Conservation (phyloP, 1,284 basidiomycete species). For the Cutaneotrichosporon cutaneum region DNA sequence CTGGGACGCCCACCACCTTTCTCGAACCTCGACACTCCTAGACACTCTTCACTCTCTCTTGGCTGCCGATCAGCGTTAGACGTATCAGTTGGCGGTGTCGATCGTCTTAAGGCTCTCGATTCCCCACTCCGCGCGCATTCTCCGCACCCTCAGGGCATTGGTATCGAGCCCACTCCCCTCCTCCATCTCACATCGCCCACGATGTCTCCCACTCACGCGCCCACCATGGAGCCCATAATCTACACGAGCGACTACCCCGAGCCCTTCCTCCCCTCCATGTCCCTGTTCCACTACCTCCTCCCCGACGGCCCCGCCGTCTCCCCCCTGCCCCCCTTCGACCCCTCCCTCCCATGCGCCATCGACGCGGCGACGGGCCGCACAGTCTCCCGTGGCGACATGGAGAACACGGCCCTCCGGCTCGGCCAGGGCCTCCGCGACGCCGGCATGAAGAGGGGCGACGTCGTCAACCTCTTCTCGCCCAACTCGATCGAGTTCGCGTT, state of each 20-base stretch:
- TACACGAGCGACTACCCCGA: slow-evolving; percentile 13
- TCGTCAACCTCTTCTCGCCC: slow-evolving; percentile 45
- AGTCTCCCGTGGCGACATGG: slow-evolving; percentile 61
- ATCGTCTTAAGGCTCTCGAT: too few species aligned
- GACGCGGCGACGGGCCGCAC: slow-evolving; percentile 63
- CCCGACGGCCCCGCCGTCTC: slow-evolving; percentile 8
- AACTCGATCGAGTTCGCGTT: slow-evolving; percentile 67
- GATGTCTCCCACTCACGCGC: too few species aligned
- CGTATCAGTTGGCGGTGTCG: too few species aligned
- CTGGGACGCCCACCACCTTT: too few species aligned
- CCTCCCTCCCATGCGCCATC: slow-evolving; percentile 61
- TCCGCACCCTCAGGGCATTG: too few species aligned
- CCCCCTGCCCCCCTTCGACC: slow-evolving; percentile 11
- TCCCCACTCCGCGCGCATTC: too few species aligned
- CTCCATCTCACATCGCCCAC: too few species aligned
- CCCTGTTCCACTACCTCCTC: slow-evolving; percentile 17
- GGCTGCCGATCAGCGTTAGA: too few species aligned
- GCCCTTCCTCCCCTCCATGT: slow-evolving; percentile 13
- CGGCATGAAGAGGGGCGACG: slow-evolving; percentile 40
- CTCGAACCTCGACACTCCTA: too few species aligned
- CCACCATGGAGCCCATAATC: too few species aligned
- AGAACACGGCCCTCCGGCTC: slow-evolving; percentile 60
- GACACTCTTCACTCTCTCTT: too few species aligned
- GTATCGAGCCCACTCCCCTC: too few species aligned
- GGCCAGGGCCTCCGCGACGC: slow-evolving; percentile 57